Percentiles rank a stretch among this genome's conserved stretches.
Evolutionary conservation across 495 filamentous ascomycete species (phyloP).

Genomic region (Patellaria atrata): DNA sequence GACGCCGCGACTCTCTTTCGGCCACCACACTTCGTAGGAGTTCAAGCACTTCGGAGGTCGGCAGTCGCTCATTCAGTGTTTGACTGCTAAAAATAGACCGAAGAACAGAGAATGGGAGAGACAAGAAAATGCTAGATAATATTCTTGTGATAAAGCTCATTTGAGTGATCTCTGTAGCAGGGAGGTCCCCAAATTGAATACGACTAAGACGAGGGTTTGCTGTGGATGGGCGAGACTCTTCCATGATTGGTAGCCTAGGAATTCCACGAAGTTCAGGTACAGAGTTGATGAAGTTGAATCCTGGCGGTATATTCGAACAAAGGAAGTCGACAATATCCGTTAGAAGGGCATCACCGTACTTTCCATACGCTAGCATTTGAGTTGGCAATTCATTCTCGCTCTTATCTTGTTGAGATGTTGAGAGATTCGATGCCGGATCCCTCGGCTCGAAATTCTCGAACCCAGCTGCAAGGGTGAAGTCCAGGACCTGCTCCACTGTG

Average conservation of each 20-base stretch:
- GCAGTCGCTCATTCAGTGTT: conserved; percentile 30
- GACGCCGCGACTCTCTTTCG: conserved; percentile 39
- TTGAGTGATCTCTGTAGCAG: conserved; percentile 28
- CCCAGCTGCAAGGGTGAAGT: conserved; percentile 20
- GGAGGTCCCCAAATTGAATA: conserved; percentile 53
- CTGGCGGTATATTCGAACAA: conserved; percentile 19
- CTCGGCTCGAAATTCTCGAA: no score
- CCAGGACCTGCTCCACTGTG: conserved; percentile 19
- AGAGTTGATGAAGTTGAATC: conserved; percentile 21
- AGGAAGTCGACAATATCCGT: conserved; percentile 22
- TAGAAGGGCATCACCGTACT: conserved; percentile 15
- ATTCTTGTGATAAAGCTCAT: conserved; percentile 26
- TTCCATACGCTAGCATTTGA: conserved; percentile 17
- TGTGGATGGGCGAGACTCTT: conserved; percentile 20
- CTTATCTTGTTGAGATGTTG: no score
- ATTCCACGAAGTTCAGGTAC: conserved; percentile 19
- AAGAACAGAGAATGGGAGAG: conserved; percentile 46
- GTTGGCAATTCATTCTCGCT: no score
- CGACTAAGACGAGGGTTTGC: conserved; percentile 39
- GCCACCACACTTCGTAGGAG: conserved; percentile 40
- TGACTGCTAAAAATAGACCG: conserved; percentile 41
- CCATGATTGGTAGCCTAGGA: conserved; percentile 23
- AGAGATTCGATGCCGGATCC: no score
- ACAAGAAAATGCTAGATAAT: conserved; percentile 48
- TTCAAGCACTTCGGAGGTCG: conserved; percentile 31